A percentile compares a stretch with the other conserved stretches of the same genome.
Evolutionary conservation across 495 filamentous ascomycete species (phyloP).

Genomic region (Daldinia grandis): DNA sequence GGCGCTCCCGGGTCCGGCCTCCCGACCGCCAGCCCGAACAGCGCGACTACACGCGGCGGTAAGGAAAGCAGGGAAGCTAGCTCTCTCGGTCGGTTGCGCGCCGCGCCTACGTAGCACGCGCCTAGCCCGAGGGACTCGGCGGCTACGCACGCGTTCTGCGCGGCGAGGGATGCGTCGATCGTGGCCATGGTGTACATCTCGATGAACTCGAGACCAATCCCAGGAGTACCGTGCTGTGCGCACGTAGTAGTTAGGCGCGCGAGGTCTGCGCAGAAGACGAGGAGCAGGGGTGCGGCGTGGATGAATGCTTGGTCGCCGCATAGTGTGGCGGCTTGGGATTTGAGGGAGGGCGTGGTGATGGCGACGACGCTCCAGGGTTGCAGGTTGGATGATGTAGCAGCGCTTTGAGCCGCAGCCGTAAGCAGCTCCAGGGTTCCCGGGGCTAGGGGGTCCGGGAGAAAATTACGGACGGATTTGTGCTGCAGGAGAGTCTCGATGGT

Average conservation of each 20-base stretch:
- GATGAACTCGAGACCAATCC: not conserved
- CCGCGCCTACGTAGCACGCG: not conserved
- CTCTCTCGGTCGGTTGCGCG: not conserved
- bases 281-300: constrained; percentile 35
- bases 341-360: constrained; percentile 61
- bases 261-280: not conserved
- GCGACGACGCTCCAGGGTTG: constrained; percentile 68
- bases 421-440: not conserved
- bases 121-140: not conserved
- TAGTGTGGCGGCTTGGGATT: constrained; percentile 59
- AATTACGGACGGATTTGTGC: not conserved
- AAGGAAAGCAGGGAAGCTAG: not conserved
- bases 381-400: constrained; percentile 62
- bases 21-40: not conserved
- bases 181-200: not conserved
- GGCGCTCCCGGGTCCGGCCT: not conserved
- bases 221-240: not conserved
- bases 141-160: not conserved
- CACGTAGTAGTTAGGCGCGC: not conserved
- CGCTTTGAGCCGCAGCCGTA: constrained; percentile 52
- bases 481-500: not conserved
- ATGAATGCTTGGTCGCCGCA: constrained; percentile 63
- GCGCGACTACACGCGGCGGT: not conserved
- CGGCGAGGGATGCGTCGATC: not conserved
- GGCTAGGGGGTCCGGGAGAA: not conserved